Evolutionary conservation across 2,329 filamentous ascomycete genomes (phyloP).

Genomic region (Ampelomyces quisqualis): DNA sequence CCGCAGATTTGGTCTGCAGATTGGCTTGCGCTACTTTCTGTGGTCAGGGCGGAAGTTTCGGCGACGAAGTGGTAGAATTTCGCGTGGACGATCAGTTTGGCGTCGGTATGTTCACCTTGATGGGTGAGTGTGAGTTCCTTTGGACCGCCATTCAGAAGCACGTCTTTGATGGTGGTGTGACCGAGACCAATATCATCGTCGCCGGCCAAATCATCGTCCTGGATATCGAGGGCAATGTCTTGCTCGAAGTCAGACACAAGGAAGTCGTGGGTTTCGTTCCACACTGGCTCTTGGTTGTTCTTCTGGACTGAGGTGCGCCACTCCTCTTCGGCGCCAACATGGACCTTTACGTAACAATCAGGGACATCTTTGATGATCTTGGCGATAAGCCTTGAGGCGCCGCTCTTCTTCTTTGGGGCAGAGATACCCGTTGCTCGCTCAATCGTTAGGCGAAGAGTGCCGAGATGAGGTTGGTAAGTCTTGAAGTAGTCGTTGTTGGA

Average conservation of each 20-base stretch:
- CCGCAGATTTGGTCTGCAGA: conserved; percentile 44
- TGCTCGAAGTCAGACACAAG: conserved; percentile 51
- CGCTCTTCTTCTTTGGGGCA: conserved; percentile 45
- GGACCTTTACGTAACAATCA: conserved; percentile 51
- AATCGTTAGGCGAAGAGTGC: conserved; percentile 49
- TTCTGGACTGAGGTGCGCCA: conserved; percentile 50
- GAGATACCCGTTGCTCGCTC: conserved; percentile 45
- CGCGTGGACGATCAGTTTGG: conserved; percentile 42
- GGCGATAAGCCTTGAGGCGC: conserved; percentile 44
- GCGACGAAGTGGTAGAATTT: conserved; percentile 48
- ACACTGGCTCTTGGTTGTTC: conserved; percentile 47
- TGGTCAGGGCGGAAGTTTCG: conserved; percentile 37
- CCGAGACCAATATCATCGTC: conserved; percentile 52
- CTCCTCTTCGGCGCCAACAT: conserved; percentile 47
- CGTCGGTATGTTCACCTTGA: conserved; percentile 43
- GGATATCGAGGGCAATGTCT: conserved; percentile 44
- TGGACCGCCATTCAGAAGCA: conserved; percentile 47
- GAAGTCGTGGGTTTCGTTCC: conserved; percentile 54
- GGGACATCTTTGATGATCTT: conserved; percentile 51
- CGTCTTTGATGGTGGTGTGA: conserved; percentile 45
- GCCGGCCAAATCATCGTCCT: conserved; percentile 48
- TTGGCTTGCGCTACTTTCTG: conserved; percentile 24
- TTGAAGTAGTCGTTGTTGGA: conserved; percentile 52
- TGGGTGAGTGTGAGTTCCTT: conserved; percentile 46
- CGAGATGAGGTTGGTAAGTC: conserved; percentile 49